Evolutionary conservation across 2,329 filamentous ascomycete species (phyloP), one percentile per base, ranked within the genome.

Genomic region (Clarireedia homoeocarpa): DNA sequence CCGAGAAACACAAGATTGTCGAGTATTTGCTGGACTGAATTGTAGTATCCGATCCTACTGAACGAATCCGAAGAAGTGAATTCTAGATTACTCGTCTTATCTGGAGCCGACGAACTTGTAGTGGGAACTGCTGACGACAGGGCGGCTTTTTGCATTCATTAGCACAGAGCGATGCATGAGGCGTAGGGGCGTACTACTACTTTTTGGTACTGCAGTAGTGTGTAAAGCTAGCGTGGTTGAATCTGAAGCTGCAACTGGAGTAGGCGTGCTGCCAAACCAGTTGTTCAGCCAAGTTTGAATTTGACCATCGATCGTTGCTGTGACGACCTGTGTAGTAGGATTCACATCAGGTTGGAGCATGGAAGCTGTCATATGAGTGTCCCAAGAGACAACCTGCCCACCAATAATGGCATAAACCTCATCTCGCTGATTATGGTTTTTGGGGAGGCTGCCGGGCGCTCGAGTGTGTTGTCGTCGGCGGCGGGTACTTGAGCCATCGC

Each of bases 1-100:
- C 82, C 82, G 38, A 84, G 69, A 70, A 84, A 85, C 30, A 76
- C 75, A 24, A 85, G 66, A 14, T 80, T 80, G 23, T 80, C 73
- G 20, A 75, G 71, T 55, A 70, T 72, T 40, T 72, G 69, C 7
- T 63, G 60, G 10, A 64, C 65, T 6, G 77, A 71, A 52, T 74
- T 68, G 61, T 80, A 81, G 63, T 76, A 78, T 26, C 73, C 73
- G 51, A 75, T 71, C 39, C 76, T 72, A 47, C 63, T 67, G 71
- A 75, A 80, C 20, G 63, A 48, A 12, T 48, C 48, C 12, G 49
- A 39, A n/a, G 26, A 24, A 17, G 27, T 30, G 38, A 46, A 24
- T 12, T 34, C 24, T n/a, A 14, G 26, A 10, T 39, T 14, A 49
- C 45, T 26, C 59, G 46, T 69, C 66, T 51, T 56, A 44, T 60